Conservation (phyloP, 164 flowering plant species). For the Piper betle region DNA sequence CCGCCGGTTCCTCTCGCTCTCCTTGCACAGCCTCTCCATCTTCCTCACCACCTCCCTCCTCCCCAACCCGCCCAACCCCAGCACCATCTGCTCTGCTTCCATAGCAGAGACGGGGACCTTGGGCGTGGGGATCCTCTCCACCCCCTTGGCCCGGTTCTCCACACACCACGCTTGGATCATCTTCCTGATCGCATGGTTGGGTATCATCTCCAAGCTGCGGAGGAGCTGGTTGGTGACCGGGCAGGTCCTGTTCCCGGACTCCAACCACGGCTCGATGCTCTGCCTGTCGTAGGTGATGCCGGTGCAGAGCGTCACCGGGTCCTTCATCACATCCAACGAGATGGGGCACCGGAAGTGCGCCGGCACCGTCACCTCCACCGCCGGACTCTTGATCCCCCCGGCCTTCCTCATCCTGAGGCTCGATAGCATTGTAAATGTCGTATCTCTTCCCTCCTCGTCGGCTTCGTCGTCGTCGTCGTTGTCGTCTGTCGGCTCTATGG, state of each 20-base stretch:
- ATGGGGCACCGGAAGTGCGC: constrained; percentile 68
- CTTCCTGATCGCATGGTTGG: constrained; percentile 53
- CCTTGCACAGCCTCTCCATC: constrained; percentile 29
- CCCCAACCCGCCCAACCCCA: constrained; percentile 12
- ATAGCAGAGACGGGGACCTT: constrained; percentile 32
- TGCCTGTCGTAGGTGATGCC: constrained; percentile 79
- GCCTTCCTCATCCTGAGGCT: constrained; percentile 34
- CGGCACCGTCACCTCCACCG: constrained; percentile 38
- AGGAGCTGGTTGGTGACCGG: constrained; percentile 54
- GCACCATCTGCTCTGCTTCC: constrained; percentile 30
- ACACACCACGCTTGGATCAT: constrained; percentile 94
- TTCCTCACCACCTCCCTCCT: constrained; percentile 32
- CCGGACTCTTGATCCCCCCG: constrained; percentile 8
- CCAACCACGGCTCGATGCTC: constrained; percentile 78
- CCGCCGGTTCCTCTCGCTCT: constrained; percentile 46
- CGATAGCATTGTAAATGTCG: constrained; percentile 21
- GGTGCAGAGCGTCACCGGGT: constrained; percentile 69
- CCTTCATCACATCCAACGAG: constrained; percentile 78
- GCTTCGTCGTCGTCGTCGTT: background rate
- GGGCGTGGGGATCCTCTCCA: constrained; percentile 83
- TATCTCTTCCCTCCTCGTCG: background rate
- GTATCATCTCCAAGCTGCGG: constrained; percentile 36
- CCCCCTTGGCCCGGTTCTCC: constrained; percentile 35
- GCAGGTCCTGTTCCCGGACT: constrained; percentile 47
- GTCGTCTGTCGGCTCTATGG: background rate